A percentile compares a stretch with the other conserved stretches of the same genome.
Conservation (phyloP, 768 basidiomycete species). For the Boletus tomentosulus region DNA sequence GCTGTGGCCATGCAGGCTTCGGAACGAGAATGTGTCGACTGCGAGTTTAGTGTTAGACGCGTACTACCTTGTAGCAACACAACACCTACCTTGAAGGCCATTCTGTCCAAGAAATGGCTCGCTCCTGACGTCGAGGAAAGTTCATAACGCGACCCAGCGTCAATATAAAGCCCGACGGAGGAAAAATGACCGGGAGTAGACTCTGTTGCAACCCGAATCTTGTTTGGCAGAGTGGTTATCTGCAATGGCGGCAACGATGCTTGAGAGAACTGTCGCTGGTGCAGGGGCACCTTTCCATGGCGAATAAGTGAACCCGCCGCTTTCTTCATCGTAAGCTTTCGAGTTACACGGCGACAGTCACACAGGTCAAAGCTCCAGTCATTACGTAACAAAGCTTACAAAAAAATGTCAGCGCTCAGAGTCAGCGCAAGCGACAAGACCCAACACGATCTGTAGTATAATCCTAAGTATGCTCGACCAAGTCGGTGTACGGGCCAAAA, state of each 20-base stretch:
- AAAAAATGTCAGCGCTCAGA: background rate
- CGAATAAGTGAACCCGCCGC: slow-evolving; percentile 36
- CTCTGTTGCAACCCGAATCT: slow-evolving; percentile 89
- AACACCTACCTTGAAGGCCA: slow-evolving; percentile 87
- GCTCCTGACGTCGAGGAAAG: slow-evolving; percentile 66
- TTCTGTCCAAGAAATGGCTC: slow-evolving; percentile 88
- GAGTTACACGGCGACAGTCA: background rate
- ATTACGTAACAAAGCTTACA: slow-evolving; percentile 5
- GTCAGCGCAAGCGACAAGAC: too few relatives aligned
- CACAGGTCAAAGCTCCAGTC: background rate
- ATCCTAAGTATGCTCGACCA: too few relatives aligned
- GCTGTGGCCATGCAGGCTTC: slow-evolving; percentile 75
- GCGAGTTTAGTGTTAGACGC: slow-evolving; percentile 2
- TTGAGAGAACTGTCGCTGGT: slow-evolving; percentile 25
- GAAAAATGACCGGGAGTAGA: slow-evolving; percentile 91
- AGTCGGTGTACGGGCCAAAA: too few relatives aligned
- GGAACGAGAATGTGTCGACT: slow-evolving; percentile 74
- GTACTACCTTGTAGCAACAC: background rate
- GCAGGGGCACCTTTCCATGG: slow-evolving; percentile 27
- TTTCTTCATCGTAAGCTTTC: slow-evolving; percentile 36
- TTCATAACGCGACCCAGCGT: slow-evolving; percentile 92
- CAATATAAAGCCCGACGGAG: slow-evolving; percentile 88
- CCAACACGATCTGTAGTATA: too few relatives aligned
- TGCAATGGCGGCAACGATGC: slow-evolving; percentile 39
- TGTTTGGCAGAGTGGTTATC: slow-evolving; percentile 87